Evolutionary conservation across 441 rosid genomes (phyloP), one percentile per base, ranked within the genome.

Genomic region (Theobroma grandiflorum): DNA sequence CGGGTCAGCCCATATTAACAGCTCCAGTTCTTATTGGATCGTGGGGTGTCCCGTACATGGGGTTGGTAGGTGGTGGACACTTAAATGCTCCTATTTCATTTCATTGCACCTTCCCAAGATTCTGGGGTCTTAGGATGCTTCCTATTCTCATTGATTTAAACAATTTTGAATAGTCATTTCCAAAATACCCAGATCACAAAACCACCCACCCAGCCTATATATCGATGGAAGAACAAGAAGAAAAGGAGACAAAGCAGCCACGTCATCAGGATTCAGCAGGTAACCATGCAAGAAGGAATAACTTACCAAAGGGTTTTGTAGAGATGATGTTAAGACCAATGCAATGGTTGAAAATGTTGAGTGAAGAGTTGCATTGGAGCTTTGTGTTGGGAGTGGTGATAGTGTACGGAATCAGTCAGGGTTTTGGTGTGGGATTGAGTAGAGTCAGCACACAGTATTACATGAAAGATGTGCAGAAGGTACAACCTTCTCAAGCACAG

Each of bases 401-500:
- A 12, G 87, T 91, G 67, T 91, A 93, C 75, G 95, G 97, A 2
- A 86, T 91, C 38, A 91, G 86, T 74, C 93, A 93, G 81, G 94
- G 95, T 2, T 83, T 91, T 33, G 94, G 94, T 8, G 83, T 84
- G 63, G 93, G 89, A 0, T 85, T 93, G 55, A 85, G 83, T 14
- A 87, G 85, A 78, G 95, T 93, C 47, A 82, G 86, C 64, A 89
- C 92, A 2, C 87, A 87, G 76, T 91, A 93, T 71, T 93, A 91
- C 75, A 86, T 93, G 86, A 93, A 93, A 83, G 97, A 93, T 76
- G 95, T 81, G 65, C 95, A 85, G 79, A 87, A 83, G 82, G 78
- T 90, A 16, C 93, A 93, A 81, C 97, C 95, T 9, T 93, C 95
- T 59, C 82, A 88, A 81, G 87, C 92, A 0, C 97, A 93, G 84